Base-by-base conservation (phyloP, 2,329 filamentous ascomycete species). In the Cladosporium oxysporum region DNA sequence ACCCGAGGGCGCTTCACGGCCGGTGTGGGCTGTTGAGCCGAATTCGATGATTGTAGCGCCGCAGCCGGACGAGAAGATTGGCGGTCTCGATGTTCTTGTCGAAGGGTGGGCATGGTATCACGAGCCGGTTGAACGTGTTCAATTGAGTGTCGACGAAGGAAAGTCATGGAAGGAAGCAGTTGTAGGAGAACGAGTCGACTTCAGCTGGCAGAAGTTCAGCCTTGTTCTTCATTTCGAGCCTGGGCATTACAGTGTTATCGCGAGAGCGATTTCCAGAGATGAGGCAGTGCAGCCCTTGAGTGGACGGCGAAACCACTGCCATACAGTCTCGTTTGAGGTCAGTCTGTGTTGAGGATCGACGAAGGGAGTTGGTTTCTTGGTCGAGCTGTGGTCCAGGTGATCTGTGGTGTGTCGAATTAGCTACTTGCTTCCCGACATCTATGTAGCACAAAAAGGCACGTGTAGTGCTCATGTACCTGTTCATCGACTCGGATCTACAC, bases 21-120 rank as follows among this genome's bases (percentile, higher is more conserved):
- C 74, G 3, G 71, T 77, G 2, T 76, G 73, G 73, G 52, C 69
- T 11, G 66, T 74, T 1, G 71, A 75, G 33, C 62, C 70, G 2
- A 76, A 74, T 52, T 75, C 73, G 8, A 73, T 76, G 65, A 72
- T 77, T 37, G 66, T 70, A 2, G 62, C 21, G 1, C 74, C 74
- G 18, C 44, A 21, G 16, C 68, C 71, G 6, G 69, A 66, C 2
- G 64, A 67, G 7, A 26, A 65, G 14, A 5, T 71, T 0, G 35
- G 18, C 3, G 66, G 53, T 1, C 14, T 35, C 1, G 14, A 65
- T 21, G 62, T 73, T 1, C 1, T 29, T 1, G 58, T 75, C 0
- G 64, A 69, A 23, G 74, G 74, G 3, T 75, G 73, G 74, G 70
- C 73, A 14, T 77, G 75, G 75, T 68, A 70, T 64, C 28, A 26